Conservation (phyloP, 257 asterid species). For the Solanum boliviense region DNA sequence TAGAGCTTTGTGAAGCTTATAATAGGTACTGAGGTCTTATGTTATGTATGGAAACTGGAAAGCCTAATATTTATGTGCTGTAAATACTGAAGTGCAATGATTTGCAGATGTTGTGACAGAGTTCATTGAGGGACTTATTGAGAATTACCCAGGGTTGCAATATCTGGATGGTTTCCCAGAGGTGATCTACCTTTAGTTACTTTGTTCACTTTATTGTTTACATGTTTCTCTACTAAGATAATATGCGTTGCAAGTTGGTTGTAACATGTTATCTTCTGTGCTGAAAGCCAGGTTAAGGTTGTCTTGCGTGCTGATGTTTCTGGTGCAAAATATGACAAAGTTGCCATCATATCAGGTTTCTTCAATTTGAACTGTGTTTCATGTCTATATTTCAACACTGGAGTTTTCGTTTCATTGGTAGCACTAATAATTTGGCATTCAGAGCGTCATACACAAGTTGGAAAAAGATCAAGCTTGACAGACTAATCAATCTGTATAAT, state of each 20-base stretch:
- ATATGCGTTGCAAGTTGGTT: neutral
- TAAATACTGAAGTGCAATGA: neutral
- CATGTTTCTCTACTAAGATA: neutral
- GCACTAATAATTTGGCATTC: neutral
- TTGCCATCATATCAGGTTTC: constrained; percentile 84
- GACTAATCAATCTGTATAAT: neutral
- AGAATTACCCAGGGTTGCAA: constrained; percentile 89
- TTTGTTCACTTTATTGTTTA: neutral
- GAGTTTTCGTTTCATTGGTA: neutral
- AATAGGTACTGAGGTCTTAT: neutral
- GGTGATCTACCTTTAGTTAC: constrained; percentile 21
- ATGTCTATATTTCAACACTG: neutral
- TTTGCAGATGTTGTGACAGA: constrained; percentile 89
- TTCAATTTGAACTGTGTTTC: neutral
- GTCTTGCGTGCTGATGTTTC: constrained; percentile 89
- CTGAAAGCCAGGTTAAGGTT: constrained; percentile 64
- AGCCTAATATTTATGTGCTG: neutral
- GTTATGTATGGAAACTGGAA: neutral
- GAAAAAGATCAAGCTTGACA: neutral
- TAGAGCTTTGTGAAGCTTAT: neutral
- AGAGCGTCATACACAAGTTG: neutral
- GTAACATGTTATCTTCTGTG: neutral
- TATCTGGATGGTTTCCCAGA: constrained; percentile 95
- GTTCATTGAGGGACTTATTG: constrained; percentile 92
- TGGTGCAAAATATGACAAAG: constrained; percentile 65